These are phyloP conservation scores for Alternaria sp. DNA, from an alignment of 2,329 filamentous ascomycete genomes.

Conservation along the genomic window DNA sequence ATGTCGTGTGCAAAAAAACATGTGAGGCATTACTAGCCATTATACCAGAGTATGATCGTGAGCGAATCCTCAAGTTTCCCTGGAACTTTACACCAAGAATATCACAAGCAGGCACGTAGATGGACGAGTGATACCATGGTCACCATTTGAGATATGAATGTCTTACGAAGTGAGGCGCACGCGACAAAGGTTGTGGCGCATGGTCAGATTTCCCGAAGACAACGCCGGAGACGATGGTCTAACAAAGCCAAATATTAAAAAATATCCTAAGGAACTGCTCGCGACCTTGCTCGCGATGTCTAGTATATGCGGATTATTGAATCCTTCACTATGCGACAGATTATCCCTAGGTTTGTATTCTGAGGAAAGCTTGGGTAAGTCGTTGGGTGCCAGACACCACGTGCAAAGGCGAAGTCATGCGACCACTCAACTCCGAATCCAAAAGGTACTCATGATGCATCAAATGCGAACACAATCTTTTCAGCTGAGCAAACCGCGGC, in stretches of 20 bases:
- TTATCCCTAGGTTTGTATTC: not conserved
- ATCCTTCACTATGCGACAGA: not conserved
- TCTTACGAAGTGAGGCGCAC: conserved; percentile 14
- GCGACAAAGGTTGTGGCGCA: conserved; percentile 14
- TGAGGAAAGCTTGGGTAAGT: conserved; percentile 5
- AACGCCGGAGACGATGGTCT: conserved; percentile 3
- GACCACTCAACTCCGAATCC: conserved; percentile 5
- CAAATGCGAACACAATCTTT: conserved; percentile 14
- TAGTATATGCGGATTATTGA: not conserved
- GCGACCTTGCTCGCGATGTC: not conserved
- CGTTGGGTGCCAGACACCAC: conserved; percentile 11
- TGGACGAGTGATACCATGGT: conserved; percentile 2
- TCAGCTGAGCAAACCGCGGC: conserved; percentile 17
- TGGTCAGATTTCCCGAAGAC: not conserved
- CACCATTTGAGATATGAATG: conserved; percentile 5
- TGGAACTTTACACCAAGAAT: not conserved
- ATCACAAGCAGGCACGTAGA: not conserved
- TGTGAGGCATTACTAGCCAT: not conserved
- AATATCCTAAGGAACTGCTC: not conserved
- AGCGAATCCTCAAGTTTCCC: not conserved
- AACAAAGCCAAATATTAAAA: conserved; percentile 2
- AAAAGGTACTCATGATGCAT: conserved; percentile 19
- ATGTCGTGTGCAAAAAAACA: not conserved
- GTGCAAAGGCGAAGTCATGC: conserved; percentile 17
- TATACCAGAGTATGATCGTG: not conserved